These are phyloP conservation scores for Fagopyrum esculentum DNA, from an alignment of 148 eudicot genomes.

Conservation along the genomic window DNA sequence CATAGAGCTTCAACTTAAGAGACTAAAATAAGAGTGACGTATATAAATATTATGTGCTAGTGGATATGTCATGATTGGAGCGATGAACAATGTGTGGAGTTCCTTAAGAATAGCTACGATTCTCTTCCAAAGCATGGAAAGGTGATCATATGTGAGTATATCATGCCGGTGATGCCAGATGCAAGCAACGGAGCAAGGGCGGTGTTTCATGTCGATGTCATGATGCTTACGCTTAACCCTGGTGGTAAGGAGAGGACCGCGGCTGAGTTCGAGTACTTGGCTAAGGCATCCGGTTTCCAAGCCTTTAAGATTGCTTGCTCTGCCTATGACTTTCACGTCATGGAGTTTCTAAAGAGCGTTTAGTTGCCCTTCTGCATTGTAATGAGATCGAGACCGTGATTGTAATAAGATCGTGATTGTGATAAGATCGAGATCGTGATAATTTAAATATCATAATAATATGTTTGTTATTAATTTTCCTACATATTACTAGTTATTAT, in stretches of 20 bases:
- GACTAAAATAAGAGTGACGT: too few relatives aligned
- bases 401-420: too few relatives aligned
- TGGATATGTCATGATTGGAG: conserved; percentile 10
- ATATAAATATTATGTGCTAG: not conserved
- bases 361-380: not conserved
- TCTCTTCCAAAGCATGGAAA: conserved; percentile 21
- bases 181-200: conserved; percentile 4
- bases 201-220: not conserved
- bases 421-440: too few relatives aligned
- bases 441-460: too few relatives aligned
- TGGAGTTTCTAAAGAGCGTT: conserved; percentile 16
- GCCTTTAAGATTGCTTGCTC: conserved; percentile 15
- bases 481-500: too few relatives aligned
- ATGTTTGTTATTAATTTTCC: too few relatives aligned
- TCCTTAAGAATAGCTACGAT: conserved; percentile 18
- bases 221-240: conserved; percentile 13
- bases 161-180: conserved; percentile 9
- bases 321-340: conserved; percentile 15
- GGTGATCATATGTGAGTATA: conserved; percentile 12
- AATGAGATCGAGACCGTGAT: too few relatives aligned
- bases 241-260: conserved; percentile 19
- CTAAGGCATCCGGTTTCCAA: conserved; percentile 17
- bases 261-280: conserved; percentile 16
- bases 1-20: too few relatives aligned
- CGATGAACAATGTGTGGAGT: conserved; percentile 13